Base-by-base conservation (phyloP, 2,329 filamentous ascomycete genomes). In the Epichloe sylvatica region DNA sequence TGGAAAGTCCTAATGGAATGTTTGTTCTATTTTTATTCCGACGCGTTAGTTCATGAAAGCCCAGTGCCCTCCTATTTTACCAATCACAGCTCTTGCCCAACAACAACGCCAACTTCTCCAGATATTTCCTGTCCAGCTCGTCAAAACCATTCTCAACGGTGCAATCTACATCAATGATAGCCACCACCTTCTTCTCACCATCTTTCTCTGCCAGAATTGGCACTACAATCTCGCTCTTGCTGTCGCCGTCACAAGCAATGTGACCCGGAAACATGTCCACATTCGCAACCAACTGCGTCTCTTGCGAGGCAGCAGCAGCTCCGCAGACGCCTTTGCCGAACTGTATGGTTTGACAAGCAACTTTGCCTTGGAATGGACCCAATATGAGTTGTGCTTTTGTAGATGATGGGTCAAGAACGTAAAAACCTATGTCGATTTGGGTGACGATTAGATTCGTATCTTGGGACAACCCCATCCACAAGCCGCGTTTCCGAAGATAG, bases 151-250 rank as follows among this genome's bases (percentile, higher is more conserved):
- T 66, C 47, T 75, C 56, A 36, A 75, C 77, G 1, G 81, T 78
- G 60, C 86, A 91, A 64, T 92, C 86, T 23, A 91, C 72, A 59
- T 92, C 86, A 52, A 92, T 86, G 54, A 91, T 85, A 2, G 80
- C 85, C 21, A 85, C 80, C 5, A 84, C 67, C 68, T 76, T 70
- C 23, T 55, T 61, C 42, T 57, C 55, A 23, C 60, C 63, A 41
- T 60, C 58, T 47, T 57, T 47, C 4, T 59, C 56, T 15, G 60
- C 60, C 5, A 84, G 55, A 53, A 91, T 76, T 2, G 86, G 86
- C 45, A 91, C 86, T 17, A 92, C 86, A 62, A 92, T 82, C 70
- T 92, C 86, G 62, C 86, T 90, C 67, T 72, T 77, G 59, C 79
- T 86, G 51, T 79, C 82, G 4, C 78, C 77, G 64, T 92, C 86